Evolutionary conservation across 768 basidiomycete genomes (phyloP).

Genomic region (Collybiopsis luxurians): DNA sequence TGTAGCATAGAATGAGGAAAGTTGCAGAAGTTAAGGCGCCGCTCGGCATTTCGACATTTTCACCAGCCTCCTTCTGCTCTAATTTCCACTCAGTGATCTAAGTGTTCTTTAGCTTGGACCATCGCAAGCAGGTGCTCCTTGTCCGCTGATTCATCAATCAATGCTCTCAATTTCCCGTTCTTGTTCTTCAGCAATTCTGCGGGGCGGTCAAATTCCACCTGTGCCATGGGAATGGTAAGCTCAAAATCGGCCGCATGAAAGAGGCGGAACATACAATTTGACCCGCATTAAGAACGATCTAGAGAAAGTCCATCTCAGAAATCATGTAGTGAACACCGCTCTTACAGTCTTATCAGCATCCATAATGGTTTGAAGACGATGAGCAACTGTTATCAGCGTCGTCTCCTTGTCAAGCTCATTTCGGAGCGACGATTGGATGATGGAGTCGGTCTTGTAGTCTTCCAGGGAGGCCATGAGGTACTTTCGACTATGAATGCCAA

Average conservation of each 20-base stretch:
- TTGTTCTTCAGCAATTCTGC: constrained; percentile 1
- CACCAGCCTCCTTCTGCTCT: no score
- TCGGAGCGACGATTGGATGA: constrained; percentile 44
- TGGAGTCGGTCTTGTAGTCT: constrained; percentile 35
- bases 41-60: no score
- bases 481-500: not conserved
- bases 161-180: not conserved
- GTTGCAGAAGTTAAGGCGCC: no score
- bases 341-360: constrained; percentile 30
- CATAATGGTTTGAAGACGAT: constrained; percentile 34
- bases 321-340: not conserved
- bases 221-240: not conserved
- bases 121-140: constrained; percentile 1
- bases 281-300: constrained; percentile 6
- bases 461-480: not conserved
- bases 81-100: no score
- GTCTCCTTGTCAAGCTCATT: constrained; percentile 31
- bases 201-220: constrained; percentile 5
- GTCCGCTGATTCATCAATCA: constrained; percentile 7
- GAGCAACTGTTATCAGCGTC: constrained; percentile 44
- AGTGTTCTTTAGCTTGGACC: not conserved
- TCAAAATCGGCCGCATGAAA: not conserved
- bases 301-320: not conserved
- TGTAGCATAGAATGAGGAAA: no score
- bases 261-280: not conserved